These are phyloP conservation scores for Corylus heterophylla DNA, from an alignment of 306 rosid species.

Conservation along the genomic window DNA sequence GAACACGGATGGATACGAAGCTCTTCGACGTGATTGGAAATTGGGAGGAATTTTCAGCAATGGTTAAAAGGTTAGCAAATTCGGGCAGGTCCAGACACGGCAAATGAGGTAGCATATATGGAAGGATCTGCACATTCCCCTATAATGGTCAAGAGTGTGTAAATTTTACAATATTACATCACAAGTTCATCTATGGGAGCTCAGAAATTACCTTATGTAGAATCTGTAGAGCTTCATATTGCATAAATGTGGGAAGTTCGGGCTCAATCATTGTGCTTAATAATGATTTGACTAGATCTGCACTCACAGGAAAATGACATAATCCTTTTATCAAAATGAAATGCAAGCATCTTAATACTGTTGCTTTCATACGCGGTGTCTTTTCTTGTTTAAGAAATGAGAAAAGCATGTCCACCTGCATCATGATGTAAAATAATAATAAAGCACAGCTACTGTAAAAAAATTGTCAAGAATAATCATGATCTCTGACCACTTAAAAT, in stretches of 20 bases:
- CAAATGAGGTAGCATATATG: conserved; percentile 20
- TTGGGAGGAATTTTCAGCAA: conserved; percentile 33
- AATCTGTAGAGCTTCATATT: conserved; percentile 35
- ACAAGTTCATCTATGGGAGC: conserved; percentile 1
- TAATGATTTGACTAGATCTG: conserved; percentile 24
- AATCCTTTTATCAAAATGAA: conserved; percentile 49
- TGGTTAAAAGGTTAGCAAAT: conserved; percentile 37
- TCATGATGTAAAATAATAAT: conserved; percentile 18
- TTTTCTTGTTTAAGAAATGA: conserved; percentile 50
- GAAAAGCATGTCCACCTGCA: conserved; percentile 65
- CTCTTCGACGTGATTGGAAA: conserved; percentile 31
- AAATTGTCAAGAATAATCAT: not conserved
- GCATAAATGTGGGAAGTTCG: conserved; percentile 37
- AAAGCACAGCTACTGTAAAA: too few species aligned
- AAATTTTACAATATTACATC: conserved; percentile 14
- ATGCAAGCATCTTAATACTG: conserved; percentile 58
- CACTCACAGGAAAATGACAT: conserved; percentile 26
- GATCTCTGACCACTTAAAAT: not conserved
- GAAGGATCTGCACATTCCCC: conserved; percentile 45
- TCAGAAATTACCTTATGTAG: conserved; percentile 47
- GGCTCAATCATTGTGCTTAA: conserved; percentile 37
- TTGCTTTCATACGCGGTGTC: conserved; percentile 42
- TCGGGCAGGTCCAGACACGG: conserved; percentile 26
- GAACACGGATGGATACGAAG: conserved; percentile 33
- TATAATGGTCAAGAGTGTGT: conserved; percentile 21